These are phyloP conservation scores for Trypanosomatidae sp. DNA, from an alignment of 208 protist species.

Conservation along the genomic window DNA sequence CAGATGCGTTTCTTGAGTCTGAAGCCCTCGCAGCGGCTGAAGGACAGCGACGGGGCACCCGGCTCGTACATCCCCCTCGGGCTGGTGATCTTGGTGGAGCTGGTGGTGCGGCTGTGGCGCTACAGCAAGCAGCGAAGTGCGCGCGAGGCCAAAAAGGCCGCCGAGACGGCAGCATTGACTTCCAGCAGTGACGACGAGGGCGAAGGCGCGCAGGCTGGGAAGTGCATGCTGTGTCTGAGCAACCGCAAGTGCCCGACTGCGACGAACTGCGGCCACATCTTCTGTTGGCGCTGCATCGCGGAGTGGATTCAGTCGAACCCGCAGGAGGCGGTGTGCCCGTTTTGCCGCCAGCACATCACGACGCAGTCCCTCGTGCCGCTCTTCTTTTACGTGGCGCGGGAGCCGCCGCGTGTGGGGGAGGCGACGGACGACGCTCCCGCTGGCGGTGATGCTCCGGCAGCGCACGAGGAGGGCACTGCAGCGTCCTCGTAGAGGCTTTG, in stretches of 20 bases:
- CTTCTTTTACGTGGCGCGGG: conserved; percentile 77
- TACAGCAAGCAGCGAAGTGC: conserved; percentile 32
- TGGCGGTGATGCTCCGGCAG: neutral
- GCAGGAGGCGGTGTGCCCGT: conserved; percentile 76
- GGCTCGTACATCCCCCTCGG: conserved; percentile 69
- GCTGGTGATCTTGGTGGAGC: conserved; percentile 70
- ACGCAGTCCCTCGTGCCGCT: conserved; percentile 75
- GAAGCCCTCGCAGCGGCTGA: conserved; percentile 49
- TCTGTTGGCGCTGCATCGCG: conserved; percentile 86
- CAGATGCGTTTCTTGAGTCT: conserved; percentile 71
- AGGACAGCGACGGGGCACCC: conserved; percentile 54
- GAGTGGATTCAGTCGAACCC: conserved; percentile 87
- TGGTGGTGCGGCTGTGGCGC: conserved; percentile 75
- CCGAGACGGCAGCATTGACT: conserved; percentile 11
- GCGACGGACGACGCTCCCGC: conserved; percentile 2
- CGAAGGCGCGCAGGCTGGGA: conserved; percentile 40
- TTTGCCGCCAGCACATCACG: conserved; percentile 85
- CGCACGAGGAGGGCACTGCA: neutral
- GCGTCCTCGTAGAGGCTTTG: neutral
- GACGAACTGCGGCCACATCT: conserved; percentile 85
- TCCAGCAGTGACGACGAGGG: conserved; percentile 53
- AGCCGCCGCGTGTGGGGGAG: conserved; percentile 38
- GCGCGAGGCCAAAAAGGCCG: conserved; percentile 5
- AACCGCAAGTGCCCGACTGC: conserved; percentile 74
- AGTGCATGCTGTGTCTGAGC: conserved; percentile 88